Percentiles rank a stretch among this genome's conserved stretches.
Conservation (phyloP, 2,329 filamentous ascomycete genomes). For the Daldinia sp. region DNA sequence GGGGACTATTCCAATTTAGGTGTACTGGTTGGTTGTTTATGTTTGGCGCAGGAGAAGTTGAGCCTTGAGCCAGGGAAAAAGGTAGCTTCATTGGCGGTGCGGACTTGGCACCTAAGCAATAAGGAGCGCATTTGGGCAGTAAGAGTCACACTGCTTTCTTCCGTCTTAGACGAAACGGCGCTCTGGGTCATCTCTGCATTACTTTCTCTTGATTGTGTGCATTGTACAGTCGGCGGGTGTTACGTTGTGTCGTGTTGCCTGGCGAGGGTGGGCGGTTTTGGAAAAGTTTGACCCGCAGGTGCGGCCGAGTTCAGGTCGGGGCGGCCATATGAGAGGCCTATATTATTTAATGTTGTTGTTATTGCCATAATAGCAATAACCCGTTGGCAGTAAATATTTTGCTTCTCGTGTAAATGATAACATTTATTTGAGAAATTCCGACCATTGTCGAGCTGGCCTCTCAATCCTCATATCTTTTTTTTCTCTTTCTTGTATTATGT, state of each 20-base stretch:
- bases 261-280: conserved; percentile 35
- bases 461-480: conserved; percentile 8
- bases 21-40: conserved; percentile 35
- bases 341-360: conserved; percentile 24
- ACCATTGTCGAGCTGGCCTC: conserved; percentile 29
- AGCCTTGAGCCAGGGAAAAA: conserved; percentile 32
- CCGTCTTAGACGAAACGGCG: conserved; percentile 42
- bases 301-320: conserved; percentile 28
- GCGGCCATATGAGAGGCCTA: conserved; percentile 27
- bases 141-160: conserved; percentile 41
- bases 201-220: conserved; percentile 38
- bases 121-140: conserved; percentile 41
- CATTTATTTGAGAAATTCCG: conserved; percentile 27
- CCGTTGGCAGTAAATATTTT: conserved; percentile 40
- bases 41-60: conserved; percentile 39
- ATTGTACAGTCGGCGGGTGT: conserved; percentile 39
- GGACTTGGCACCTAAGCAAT: conserved; percentile 41
- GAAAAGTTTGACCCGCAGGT: conserved; percentile 37
- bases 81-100: conserved; percentile 40
- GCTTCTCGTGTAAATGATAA: conserved; percentile 40
- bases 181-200: conserved; percentile 41
- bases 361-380: conserved; percentile 24
- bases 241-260: conserved; percentile 35
- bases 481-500: background rate
- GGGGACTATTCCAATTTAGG: conserved; percentile 27